Percentiles rank a stretch among this genome's conserved stretches.
These are phyloP conservation scores for Prunella vulgaris DNA, from an alignment of 257 asterid species.

Conservation along the genomic window DNA sequence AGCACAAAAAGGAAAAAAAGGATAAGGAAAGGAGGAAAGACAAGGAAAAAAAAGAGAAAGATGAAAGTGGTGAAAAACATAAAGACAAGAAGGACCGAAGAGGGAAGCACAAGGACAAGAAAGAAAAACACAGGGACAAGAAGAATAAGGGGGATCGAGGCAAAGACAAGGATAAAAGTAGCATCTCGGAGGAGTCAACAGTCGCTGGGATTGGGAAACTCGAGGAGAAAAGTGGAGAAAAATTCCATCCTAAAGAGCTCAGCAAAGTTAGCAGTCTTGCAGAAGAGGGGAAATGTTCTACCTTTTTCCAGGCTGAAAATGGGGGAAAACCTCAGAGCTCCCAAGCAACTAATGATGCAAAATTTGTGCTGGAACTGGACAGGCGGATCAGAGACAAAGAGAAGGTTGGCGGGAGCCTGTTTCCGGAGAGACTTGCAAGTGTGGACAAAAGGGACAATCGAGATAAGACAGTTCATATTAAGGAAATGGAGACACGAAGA, in stretches of 20 bases:
- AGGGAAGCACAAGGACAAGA: slow-evolving; percentile 59
- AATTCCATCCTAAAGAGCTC: slow-evolving; percentile 32
- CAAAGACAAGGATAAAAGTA: slow-evolving; percentile 54
- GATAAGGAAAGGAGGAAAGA: slow-evolving; percentile 60
- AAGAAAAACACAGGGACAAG: slow-evolving; percentile 53
- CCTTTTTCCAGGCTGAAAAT: slow-evolving; percentile 39
- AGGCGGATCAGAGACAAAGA: slow-evolving; percentile 51
- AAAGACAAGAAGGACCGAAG: slow-evolving; percentile 63
- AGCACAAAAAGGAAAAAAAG: slow-evolving; percentile 59
- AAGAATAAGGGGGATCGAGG: slow-evolving; percentile 49
- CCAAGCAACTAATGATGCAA: slow-evolving; percentile 38
- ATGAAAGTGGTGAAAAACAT: slow-evolving; percentile 45
- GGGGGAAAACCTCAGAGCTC: slow-evolving; percentile 34
- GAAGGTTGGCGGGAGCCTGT: slow-evolving; percentile 37
- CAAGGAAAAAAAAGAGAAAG: slow-evolving; percentile 59
- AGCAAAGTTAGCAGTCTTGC: slow-evolving; percentile 20
- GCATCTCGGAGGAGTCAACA: slow-evolving; percentile 54
- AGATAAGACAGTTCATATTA: slow-evolving; percentile 35
- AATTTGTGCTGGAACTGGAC: slow-evolving; percentile 51
- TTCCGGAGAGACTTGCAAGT: slow-evolving; percentile 33
- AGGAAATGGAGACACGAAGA: slow-evolving; percentile 33
- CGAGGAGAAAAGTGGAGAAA: slow-evolving; percentile 36
- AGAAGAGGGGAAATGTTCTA: slow-evolving; percentile 29
- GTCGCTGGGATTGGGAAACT: slow-evolving; percentile 41
- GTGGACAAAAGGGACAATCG: slow-evolving; percentile 30